These are phyloP conservation scores for Plenodomus biglobosus DNA, from an alignment of 2,329 filamentous ascomycete genomes.

Conservation along the genomic window DNA sequence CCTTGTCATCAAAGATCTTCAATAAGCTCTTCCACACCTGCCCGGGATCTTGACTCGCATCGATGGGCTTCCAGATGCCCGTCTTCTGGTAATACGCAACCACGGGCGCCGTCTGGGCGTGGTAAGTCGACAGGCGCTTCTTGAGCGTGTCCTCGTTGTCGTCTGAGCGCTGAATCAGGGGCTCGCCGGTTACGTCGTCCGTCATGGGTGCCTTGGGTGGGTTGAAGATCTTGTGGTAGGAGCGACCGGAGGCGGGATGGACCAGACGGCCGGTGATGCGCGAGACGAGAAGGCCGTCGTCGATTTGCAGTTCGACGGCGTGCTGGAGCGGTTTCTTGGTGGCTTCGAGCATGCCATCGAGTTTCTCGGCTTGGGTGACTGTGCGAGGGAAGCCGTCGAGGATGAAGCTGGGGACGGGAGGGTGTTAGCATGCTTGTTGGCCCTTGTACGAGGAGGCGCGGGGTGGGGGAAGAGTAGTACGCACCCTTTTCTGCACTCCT, in stretches of 20 bases:
- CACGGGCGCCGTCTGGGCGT: conserved; percentile 88
- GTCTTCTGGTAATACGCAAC: conserved; percentile 97
- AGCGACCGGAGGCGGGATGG: conserved; percentile 92
- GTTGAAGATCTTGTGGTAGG: conserved; percentile 99
- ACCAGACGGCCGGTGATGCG: conserved; percentile 95
- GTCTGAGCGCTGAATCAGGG: conserved; percentile 91
- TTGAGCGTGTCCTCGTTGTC: conserved; percentile 95
- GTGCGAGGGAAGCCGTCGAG: conserved; percentile 98
- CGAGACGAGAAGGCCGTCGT: conserved; percentile 88
- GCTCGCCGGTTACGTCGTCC: conserved; percentile 95
- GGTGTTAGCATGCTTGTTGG: conserved; percentile 2
- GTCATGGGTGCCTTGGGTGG: conserved; percentile 92
- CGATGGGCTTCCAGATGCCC: conserved; percentile 93
- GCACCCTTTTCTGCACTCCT: conserved; percentile 95
- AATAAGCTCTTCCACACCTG: conserved; percentile 95
- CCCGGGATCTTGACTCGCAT: conserved; percentile 93
- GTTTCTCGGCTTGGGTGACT: conserved; percentile 89
- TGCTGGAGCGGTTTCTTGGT: conserved; percentile 87
- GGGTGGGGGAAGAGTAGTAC: conserved; percentile 1
- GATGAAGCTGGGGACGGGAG: conserved; percentile 71
- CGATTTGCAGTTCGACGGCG: conserved; percentile 94
- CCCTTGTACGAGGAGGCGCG: not conserved
- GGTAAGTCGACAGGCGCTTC: conserved; percentile 93
- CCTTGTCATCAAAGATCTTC: conserved; percentile 71
- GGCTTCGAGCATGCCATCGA: conserved; percentile 84